Conservation (phyloP, 768 basidiomycete genomes). For the Lyophyllum decastes region DNA sequence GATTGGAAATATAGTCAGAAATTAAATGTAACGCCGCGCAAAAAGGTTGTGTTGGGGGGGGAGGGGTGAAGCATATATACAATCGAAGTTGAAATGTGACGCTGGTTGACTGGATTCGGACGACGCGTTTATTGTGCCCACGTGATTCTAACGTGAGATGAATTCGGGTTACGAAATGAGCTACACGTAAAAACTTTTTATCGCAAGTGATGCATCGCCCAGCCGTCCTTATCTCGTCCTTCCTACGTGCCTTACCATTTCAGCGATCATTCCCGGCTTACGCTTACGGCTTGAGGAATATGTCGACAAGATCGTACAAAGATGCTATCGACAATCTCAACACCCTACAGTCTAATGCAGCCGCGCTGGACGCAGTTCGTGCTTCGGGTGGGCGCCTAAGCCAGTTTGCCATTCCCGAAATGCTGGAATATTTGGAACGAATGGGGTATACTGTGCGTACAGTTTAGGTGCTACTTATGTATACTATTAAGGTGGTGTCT, state of each 20-base stretch:
- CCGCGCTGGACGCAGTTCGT: slow-evolving; percentile 82
- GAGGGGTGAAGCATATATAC: slow-evolving; percentile 4
- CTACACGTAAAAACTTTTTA: slow-evolving; percentile 8
- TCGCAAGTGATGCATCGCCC: slow-evolving; percentile 10
- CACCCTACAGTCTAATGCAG: slow-evolving; percentile 89
- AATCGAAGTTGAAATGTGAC: slow-evolving; percentile 5
- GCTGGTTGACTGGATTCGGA: neutral
- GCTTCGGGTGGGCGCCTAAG: slow-evolving; percentile 65
- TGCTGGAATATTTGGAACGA: slow-evolving; percentile 84
- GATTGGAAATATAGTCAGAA: neutral
- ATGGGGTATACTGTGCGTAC: slow-evolving; percentile 81
- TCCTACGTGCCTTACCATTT: slow-evolving; percentile 9
- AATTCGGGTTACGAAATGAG: neutral
- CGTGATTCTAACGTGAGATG: slow-evolving; percentile 10
- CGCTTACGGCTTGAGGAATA: slow-evolving; percentile 27
- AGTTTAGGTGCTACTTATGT: neutral
- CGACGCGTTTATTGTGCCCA: neutral
- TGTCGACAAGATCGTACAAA: slow-evolving; percentile 69
- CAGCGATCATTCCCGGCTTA: neutral
- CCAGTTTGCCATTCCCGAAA: slow-evolving; percentile 79
- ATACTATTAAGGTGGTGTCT: slow-evolving; percentile 14
- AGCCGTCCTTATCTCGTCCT: slow-evolving; percentile 15
- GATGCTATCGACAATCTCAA: slow-evolving; percentile 78
- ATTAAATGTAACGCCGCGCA: neutral
- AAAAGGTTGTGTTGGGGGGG: neutral